Evolutionary conservation across 106 monocot species (phyloP), one percentile per base, ranked within the genome.

Genomic region (Platanthera guangdongensis): DNA sequence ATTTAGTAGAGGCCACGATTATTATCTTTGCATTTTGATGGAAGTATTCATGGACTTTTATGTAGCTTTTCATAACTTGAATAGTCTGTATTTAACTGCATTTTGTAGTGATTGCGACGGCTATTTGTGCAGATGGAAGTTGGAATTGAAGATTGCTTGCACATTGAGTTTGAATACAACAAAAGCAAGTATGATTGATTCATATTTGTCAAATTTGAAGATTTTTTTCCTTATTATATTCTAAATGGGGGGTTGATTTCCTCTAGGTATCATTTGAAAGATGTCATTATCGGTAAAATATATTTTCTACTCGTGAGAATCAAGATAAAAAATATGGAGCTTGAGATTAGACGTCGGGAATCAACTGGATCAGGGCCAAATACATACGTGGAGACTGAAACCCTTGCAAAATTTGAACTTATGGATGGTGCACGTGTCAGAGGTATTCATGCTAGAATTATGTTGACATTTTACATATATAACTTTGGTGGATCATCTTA

Each of bases 351-450:
- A 72, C 76, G 92, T 14, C 77, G 92, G 73, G 92, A 92, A 78
- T 92, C 92, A 16, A 92, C 92, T 72, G 92, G 92, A 70, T 92
- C 92, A 59, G 92, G 92, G 9, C 79, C 92, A 55, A 92, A 89
- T 78, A 90, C 92, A 51, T 95, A 95, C 52, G 92, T 95, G 76
- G 95, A 95, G 81, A 95, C 95, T 51, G 95, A 95, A 80, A 95
- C 95, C 5, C 88, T 95, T 46, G 92, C 95, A 74, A 95, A 92
- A 81, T 95, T 88, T 86, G 95, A 95, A 73, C 69, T 90, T 80
- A 90, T 95, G 95, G 95, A 92, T 80, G 92, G 95, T 72, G 95
- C 95, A 75, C 95, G 92, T 76, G 95, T 92, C 32, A 84, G 92
- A 92, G 95, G 92, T 95, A 81, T 68, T 19, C 50, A 25, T 72